Conservation (phyloP, 306 rosid species). For the Urtica urens region DNA sequence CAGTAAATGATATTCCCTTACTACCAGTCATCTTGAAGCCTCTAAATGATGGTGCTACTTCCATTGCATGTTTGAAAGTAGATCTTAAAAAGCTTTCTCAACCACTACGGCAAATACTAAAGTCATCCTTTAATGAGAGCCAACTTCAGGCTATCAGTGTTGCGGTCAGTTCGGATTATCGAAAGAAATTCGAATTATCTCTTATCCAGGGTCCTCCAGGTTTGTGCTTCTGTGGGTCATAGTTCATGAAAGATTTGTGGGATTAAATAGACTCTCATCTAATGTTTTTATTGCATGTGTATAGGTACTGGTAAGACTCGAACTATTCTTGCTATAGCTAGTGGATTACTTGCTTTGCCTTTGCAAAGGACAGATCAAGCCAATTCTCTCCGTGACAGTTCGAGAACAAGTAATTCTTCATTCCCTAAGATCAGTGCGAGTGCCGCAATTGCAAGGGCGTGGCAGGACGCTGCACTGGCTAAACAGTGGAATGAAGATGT, state of each 20-base stretch:
- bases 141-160: constrained; percentile 80
- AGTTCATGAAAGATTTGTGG: constrained; percentile 10
- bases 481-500: constrained; percentile 51
- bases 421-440: constrained; percentile 39
- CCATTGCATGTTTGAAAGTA: constrained; percentile 28
- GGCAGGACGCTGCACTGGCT: constrained; percentile 98
- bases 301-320: constrained; percentile 94
- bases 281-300: constrained; percentile 18
- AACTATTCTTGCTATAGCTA: constrained; percentile 88
- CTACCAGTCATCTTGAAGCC: constrained; percentile 70
- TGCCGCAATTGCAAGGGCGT: constrained; percentile 76
- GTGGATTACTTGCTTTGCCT: constrained; percentile 65
- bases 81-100: constrained; percentile 62
- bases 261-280: constrained; percentile 11
- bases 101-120: constrained; percentile 57
- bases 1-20: constrained; percentile 65
- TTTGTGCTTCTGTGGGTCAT: constrained; percentile 20
- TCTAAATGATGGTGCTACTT: constrained; percentile 24
- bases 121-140: constrained; percentile 65
- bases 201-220: constrained; percentile 99
- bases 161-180: constrained; percentile 39
- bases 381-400: constrained; percentile 20
- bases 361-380: constrained; percentile 26
- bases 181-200: constrained; percentile 49
- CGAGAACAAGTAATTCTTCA: constrained; percentile 25